Conservation (phyloP, 2,329 filamentous ascomycete genomes). For the Knufia petricola region DNA sequence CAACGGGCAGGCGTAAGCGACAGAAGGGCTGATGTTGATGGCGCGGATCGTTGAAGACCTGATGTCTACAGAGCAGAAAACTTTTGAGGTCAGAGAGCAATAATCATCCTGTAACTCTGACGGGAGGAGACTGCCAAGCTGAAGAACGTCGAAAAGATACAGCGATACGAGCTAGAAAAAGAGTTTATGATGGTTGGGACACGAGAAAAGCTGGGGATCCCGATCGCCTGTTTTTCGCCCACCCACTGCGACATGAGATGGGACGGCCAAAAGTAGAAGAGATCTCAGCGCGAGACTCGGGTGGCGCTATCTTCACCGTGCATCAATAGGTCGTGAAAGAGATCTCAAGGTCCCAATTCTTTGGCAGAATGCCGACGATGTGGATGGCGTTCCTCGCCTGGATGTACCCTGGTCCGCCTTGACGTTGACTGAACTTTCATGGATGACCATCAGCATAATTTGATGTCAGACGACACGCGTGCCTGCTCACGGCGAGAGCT, state of each 20-base stretch:
- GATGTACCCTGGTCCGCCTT: background rate
- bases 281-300: background rate
- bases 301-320: background rate
- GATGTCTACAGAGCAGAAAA: background rate
- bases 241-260: background rate
- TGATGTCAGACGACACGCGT: background rate
- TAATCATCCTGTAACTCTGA: background rate
- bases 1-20: background rate
- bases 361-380: constrained; percentile 1
- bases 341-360: background rate
- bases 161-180: background rate
- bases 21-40: background rate
- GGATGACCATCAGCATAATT: constrained; percentile 5
- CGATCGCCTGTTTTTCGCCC: background rate
- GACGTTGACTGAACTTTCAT: no score
- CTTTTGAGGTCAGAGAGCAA: background rate
- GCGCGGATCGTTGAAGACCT: background rate
- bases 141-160: background rate
- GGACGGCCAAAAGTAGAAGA: background rate
- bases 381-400: background rate
- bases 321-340: constrained; percentile 2
- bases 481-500: no score
- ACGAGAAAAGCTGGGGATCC: background rate
- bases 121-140: constrained; percentile 6
- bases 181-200: no score